Evolutionary conservation across 148 eudicot species (phyloP).

Genomic region (Rhododendron williamsianum): DNA sequence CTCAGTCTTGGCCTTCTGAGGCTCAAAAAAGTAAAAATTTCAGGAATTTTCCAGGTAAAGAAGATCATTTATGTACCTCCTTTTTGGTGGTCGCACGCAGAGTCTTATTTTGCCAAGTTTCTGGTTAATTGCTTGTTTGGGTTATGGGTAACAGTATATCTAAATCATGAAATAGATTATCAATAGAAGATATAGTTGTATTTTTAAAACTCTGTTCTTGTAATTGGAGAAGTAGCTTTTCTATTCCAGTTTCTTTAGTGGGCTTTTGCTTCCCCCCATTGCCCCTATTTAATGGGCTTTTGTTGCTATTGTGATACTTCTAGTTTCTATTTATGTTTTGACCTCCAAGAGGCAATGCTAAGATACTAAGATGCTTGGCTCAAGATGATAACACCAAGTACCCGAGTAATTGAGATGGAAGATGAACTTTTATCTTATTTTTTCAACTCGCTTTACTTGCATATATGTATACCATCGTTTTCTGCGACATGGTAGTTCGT

Average conservation of each 20-base stretch:
- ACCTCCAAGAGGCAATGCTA: neutral
- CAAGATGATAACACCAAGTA: neutral
- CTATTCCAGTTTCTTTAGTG: neutral
- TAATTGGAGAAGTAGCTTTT: neutral
- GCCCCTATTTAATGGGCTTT: neutral
- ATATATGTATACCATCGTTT: neutral
- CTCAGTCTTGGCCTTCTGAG: constrained; percentile 82
- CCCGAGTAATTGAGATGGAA: neutral
- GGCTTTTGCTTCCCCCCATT: too few relatives aligned
- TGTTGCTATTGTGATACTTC: neutral
- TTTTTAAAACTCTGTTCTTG: too few relatives aligned
- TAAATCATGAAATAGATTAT: neutral
- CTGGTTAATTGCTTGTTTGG: neutral
- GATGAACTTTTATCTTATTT: neutral
- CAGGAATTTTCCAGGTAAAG: constrained; percentile 69
- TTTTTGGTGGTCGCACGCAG: neutral
- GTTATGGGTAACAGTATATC: neutral
- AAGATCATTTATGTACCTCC: neutral
- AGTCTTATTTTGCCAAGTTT: neutral
- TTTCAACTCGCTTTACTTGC: neutral
- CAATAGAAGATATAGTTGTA: neutral
- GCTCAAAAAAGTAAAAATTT: constrained; percentile 46
- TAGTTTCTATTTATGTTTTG: neutral
- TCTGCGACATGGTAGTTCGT: neutral
- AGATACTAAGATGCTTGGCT: neutral